phyloP scores from a whole-genome alignment of 2,329 filamentous ascomycete genomes.

The Neofusicoccum sp. region DNA sequence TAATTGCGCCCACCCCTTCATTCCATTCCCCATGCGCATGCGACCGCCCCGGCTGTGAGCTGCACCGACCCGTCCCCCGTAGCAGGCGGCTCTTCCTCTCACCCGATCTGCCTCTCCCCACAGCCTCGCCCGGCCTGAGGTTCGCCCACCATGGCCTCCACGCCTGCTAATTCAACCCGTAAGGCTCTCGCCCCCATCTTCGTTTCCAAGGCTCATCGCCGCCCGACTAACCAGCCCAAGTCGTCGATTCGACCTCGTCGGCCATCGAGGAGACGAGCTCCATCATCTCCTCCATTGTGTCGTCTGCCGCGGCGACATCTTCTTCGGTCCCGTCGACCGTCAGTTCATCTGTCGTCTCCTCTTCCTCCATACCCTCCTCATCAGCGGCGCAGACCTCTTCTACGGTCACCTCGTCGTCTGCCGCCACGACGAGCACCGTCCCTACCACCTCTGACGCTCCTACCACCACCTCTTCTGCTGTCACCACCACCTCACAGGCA shows the following conservation, averaged over 20 bases:
- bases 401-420: conserved; percentile 3
- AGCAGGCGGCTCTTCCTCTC: background rate
- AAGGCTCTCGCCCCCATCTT: background rate
- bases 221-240: background rate
- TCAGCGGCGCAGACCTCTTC: conserved; percentile 15
- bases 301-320: conserved; percentile 6
- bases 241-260: background rate
- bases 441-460: conserved; percentile 5
- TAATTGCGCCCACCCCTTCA: conserved; percentile 10
- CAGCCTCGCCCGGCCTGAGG: conserved; percentile 5
- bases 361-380: conserved; percentile 11
- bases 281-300: background rate
- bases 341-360: background rate
- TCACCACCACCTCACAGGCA: background rate
- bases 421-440: conserved; percentile 3
- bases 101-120: background rate
- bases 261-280: background rate
- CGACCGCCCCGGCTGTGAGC: conserved; percentile 1
- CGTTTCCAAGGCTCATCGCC: background rate
- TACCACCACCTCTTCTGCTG: background rate
- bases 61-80: background rate
- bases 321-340: conserved; percentile 6
- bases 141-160: conserved; percentile 2
- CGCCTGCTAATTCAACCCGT: conserved; percentile 8
- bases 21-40: conserved; percentile 12